Base-by-base conservation (phyloP, 169 alveolate species). In the Eimeria maxima region DNA sequence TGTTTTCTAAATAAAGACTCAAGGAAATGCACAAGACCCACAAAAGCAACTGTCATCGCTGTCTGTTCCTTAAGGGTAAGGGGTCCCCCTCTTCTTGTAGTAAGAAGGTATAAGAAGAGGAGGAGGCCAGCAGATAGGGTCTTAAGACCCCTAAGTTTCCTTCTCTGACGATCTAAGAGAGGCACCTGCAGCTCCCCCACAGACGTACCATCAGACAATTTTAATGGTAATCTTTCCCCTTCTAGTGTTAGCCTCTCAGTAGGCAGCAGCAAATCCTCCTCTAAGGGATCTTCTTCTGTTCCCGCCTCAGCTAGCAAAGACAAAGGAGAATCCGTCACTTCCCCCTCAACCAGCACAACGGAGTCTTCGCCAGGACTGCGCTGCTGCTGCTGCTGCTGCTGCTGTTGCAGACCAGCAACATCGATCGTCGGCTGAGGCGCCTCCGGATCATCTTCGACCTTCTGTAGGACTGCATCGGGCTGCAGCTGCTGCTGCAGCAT, bases 361-460 rank as follows among this genome's bases (percentile, higher is more conserved):
- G 76, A 20, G 8, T 16, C 76, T 65, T 20, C 76, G 76, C 42
- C 76, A 16, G 76, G 76, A 4, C 22, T 20, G 11, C 38, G 76
- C 27, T 65, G 76, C 76, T 65, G 76, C 76, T 65, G 76, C 27
- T 65, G 76, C 76, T 65, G 76, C 76, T 65, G 76, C 76, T 65
- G 76, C 76, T 65, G 76, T n/a, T 65, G 76, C 2, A 11, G 63
- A 16, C 2, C 18, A 33, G 38, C 38, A 33, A 1, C 38, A 33
- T 0, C 38, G 38, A 33, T 1, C 18, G 11, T 1, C 8, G 1
- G 76, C 3, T 65, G 76, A 8, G 18, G 76, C 38, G 18, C 33
- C 11, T 27, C 33, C n/a, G 76, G 76, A 10, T 65, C 10, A 16
- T 3, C 33, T n/a, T 65, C 33, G 33, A 16, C 33, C 76, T 65